Evolutionary conservation across 106 monocot genomes (phyloP).

Genomic region (Cymbidium sinense): DNA sequence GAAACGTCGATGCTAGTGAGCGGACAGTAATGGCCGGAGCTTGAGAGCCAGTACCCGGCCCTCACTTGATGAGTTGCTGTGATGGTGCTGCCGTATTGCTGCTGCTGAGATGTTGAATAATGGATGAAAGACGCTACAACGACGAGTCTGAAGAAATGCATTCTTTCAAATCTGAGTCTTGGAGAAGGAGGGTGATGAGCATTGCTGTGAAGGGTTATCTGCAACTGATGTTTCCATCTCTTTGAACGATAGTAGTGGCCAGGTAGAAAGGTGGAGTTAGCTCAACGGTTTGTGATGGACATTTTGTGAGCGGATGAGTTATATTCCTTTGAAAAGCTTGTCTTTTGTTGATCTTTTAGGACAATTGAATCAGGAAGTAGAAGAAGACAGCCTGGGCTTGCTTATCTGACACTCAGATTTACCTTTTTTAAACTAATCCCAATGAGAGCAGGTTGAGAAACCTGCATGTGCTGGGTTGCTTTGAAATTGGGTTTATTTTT

Average conservation of each 20-base stretch:
- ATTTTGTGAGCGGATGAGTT: no score
- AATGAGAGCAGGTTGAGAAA: no score
- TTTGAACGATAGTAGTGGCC: background rate
- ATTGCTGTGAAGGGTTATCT: background rate
- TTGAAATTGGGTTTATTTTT: no score
- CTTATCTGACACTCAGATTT: no score
- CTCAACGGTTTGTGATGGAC: no score
- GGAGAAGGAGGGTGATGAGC: background rate
- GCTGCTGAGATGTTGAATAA: constrained; percentile 19
- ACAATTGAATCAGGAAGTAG: background rate
- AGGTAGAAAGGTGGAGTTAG: background rate
- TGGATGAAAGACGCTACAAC: constrained; percentile 1
- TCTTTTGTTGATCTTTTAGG: background rate
- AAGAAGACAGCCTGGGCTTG: background rate
- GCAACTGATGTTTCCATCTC: background rate
- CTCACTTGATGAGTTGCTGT: constrained; percentile 32
- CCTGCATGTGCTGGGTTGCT: no score
- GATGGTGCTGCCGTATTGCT: background rate
- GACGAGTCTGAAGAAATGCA: constrained; percentile 12
- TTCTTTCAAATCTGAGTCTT: background rate
- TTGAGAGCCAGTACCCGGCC: constrained; percentile 71
- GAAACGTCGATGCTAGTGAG: constrained; percentile 47
- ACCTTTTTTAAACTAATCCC: no score
- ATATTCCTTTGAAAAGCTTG: no score
- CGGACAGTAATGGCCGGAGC: constrained; percentile 51